Evolutionary conservation across 306 rosid species (phyloP), one percentile per base, ranked within the genome.

Genomic region (Sechiopsis laciniata): DNA sequence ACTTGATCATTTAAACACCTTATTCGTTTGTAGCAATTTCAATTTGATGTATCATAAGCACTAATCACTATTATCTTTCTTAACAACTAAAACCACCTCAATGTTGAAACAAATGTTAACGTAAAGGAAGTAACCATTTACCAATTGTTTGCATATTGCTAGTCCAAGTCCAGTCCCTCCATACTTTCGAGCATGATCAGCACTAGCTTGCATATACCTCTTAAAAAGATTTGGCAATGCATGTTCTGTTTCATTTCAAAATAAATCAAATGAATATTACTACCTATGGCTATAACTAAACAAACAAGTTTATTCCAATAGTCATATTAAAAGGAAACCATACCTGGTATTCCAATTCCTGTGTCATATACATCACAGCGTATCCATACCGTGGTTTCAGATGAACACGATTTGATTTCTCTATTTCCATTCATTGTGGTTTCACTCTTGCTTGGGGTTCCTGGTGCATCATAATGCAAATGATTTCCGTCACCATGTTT

Each of bases 341-440:
- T 85, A 91, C 99, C 97, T 77, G 96, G 97, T 82, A 95, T 95
- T 81, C 99, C 99, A 76, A 95, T 95, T 82, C 99, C 99, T 17
- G 99, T 88, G 86, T 95, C 97, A 42, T 83, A 81, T 8, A 95
- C 99, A 83, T 95, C 97, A 37, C 99, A 95, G 7, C 92, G 80
- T 52, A 95, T 77, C 99, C 99, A 91, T 76, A 85, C 99, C 9
- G 88, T 86, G 54, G 91, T 82, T 82, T 91, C 95, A 1, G 80
- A 55, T 24, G 88, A 83, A 77, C 75, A 82, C 55, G 73, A 64
- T 68, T 84, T 67, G 42, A 86, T 90, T 73, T 82, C 89, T 48
- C 71, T 37, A 50, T 77, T 87, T 60, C 80, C 89, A 79, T 82
- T 85, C 79, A 72, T 66, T 26, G 81, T 76, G 74, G 81, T 79